These are phyloP conservation scores for Vitis riparia DNA, from an alignment of 164 flowering plant genomes.

Conservation along the genomic window DNA sequence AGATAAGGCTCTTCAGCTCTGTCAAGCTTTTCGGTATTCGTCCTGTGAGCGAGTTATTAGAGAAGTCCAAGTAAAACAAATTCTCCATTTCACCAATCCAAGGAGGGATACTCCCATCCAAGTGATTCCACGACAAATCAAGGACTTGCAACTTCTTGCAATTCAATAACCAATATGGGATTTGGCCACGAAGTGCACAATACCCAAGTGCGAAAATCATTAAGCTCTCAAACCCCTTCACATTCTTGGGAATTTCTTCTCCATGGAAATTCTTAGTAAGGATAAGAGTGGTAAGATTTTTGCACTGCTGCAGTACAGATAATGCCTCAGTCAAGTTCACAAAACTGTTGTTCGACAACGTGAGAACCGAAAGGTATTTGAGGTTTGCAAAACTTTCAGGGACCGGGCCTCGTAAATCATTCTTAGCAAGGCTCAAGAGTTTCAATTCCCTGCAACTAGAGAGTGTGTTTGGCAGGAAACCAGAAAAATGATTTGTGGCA, in stretches of 20 bases:
- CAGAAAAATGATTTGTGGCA: slow-evolving; percentile 61
- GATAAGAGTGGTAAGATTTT: slow-evolving; percentile 69
- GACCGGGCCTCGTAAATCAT: slow-evolving; percentile 48
- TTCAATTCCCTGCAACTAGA: slow-evolving; percentile 54
- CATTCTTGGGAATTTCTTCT: slow-evolving; percentile 54
- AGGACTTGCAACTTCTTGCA: slow-evolving; percentile 58
- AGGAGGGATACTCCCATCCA: slow-evolving; percentile 63
- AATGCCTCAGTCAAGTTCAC: slow-evolving; percentile 52
- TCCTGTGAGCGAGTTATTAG: slow-evolving; percentile 78
- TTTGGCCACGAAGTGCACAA: slow-evolving; percentile 63
- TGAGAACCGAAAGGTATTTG: slow-evolving; percentile 52
- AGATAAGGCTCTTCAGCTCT: slow-evolving; percentile 50
- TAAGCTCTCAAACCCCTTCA: slow-evolving; percentile 52
- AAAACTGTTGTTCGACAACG: slow-evolving; percentile 77
- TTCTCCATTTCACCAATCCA: slow-evolving; percentile 73
- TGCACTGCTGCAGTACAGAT: slow-evolving; percentile 54
- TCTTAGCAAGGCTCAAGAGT: slow-evolving; percentile 66
- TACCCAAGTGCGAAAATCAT: slow-evolving; percentile 55
- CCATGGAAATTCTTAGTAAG: slow-evolving; percentile 69
- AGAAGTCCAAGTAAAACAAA: slow-evolving; percentile 80
- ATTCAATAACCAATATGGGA: slow-evolving; percentile 60
- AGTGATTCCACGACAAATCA: slow-evolving; percentile 81
- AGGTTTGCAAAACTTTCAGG: slow-evolving; percentile 52
- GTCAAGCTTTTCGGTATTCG: slow-evolving; percentile 62
- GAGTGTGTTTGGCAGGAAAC: slow-evolving; percentile 60